These are phyloP conservation scores for Kurtzmaniella quercitrusa DNA, from an alignment of 1,139 yeast species.

Conservation along the genomic window DNA sequence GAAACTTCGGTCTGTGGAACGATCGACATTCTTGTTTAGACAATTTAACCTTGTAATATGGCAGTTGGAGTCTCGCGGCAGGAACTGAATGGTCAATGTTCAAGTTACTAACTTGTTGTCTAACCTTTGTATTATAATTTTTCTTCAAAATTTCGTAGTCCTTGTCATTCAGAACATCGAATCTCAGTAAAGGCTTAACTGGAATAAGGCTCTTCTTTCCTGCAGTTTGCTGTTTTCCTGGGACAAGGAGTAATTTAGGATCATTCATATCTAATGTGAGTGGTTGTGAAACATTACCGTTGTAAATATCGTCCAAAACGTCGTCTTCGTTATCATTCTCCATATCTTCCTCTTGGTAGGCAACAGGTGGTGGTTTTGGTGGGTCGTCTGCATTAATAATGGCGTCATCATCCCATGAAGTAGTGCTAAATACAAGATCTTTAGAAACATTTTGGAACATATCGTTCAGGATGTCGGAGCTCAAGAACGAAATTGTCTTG, in stretches of 20 bases:
- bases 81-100: conserved; percentile 90
- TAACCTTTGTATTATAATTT: conserved; percentile 85
- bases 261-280: conserved; percentile 82
- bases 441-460: conserved; percentile 43
- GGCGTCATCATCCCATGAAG: conserved; percentile 78
- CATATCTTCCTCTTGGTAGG: conserved; percentile 18
- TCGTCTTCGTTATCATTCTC: conserved; percentile 43
- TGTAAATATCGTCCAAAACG: conserved; percentile 76
- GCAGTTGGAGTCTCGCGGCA: conserved; percentile 82
- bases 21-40: conserved; percentile 67
- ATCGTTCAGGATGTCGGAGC: conserved; percentile 36
- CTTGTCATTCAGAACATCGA: conserved; percentile 83
- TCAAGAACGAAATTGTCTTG: conserved; percentile 30
- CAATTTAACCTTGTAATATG: conserved; percentile 80
- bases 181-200: conserved; percentile 52
- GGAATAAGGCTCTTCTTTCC: conserved; percentile 24
- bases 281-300: conserved; percentile 54
- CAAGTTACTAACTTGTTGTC: conserved; percentile 89
- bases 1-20: conserved; percentile 77
- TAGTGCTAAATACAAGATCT: conserved; percentile 67
- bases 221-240: conserved; percentile 21
- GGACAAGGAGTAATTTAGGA: conserved; percentile 67
- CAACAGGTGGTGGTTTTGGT: conserved; percentile 9
- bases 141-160: conserved; percentile 79
- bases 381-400: conserved; percentile 49